phyloP scores from a whole-genome alignment of 2,329 filamentous ascomycete species.

The Pseudocercospora eumusae region DNA sequence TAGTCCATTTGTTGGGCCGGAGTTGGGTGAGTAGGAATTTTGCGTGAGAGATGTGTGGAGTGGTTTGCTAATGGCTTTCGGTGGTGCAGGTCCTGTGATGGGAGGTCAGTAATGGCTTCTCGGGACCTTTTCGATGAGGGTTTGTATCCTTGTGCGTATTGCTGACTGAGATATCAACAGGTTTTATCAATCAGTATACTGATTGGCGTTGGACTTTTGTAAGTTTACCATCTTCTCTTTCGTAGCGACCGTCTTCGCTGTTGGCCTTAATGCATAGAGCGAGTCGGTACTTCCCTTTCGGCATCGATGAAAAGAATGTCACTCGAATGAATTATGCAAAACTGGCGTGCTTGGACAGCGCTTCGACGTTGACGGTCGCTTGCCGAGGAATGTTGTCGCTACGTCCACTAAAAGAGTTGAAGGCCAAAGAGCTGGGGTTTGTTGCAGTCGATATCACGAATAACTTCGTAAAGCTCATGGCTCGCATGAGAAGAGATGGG shows the following conservation, averaged over 20 bases:
- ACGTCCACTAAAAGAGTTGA: no score
- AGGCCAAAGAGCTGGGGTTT: no score
- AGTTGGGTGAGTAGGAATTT: neutral
- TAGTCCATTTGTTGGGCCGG: slow-evolving; percentile 9
- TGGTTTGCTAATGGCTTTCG: neutral
- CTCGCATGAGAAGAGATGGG: no score
- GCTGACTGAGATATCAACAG: neutral
- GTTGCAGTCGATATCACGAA: no score
- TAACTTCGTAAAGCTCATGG: no score
- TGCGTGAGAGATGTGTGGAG: neutral
- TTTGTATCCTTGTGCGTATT: neutral
- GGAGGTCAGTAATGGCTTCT: slow-evolving; percentile 2
- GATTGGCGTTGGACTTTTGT: slow-evolving; percentile 9
- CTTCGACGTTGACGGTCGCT: no score
- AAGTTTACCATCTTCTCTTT: neutral
- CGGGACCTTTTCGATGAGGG: neutral
- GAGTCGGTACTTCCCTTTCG: neutral
- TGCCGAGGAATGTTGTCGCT: no score
- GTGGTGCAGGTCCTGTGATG: neutral
- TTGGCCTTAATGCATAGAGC: neutral
- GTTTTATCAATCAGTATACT: slow-evolving; percentile 9
- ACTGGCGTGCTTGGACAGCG: no score
- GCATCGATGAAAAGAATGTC: neutral
- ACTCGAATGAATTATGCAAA: no score
- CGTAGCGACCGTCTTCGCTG: no score